Evolutionary conservation across 805 yeast genomes (phyloP), one percentile per base, ranked within the genome.

Genomic region (Hanseniaspora osmophila): DNA sequence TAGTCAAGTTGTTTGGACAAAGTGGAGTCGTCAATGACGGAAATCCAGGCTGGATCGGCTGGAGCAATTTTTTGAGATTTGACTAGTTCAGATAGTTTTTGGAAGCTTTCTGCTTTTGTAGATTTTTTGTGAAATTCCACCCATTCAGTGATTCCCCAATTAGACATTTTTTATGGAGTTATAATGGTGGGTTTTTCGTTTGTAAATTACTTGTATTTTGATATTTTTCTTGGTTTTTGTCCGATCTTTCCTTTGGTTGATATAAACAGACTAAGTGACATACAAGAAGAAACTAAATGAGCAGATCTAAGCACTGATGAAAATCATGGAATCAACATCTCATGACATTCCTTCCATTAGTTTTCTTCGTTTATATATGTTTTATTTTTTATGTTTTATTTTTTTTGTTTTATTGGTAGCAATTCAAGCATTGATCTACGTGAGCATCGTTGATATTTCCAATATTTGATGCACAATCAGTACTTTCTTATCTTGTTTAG

Each of bases 21-120:
- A 52, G 75, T 74, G n/a, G 75, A 80, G 29, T 65, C 63, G 3
- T 83, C 57, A 2, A 83, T 81, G 18, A 86, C 59, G 4, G 94
- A 77, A 56, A 90, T 88, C 97, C 97, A 92, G 2, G 95, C 96
- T 10, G 94, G 85, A 55, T 86, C 94, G 37, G 63, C 62, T 19
- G 69, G 71, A 1, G 71, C 66, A 9, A 56, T 48, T 35, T 63
- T 49, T 52, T 78, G 81, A 22, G 73, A 61, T n/a, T 56, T 52
- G 19, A 79, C 59, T 38, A 82, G 62, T 10, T 62, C 51, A 13
- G 59, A 51, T 39, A 87, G 66, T 18, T 69, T 56, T 10, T 66
- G 63, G 42, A 71, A 71, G 11, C 94, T 84, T 43, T 72, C 73
- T 13, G 70, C 72, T 11, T 84, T 79, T 3, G 84, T 70, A 16